Conservation (phyloP, 2,329 filamentous ascomycete species). For the Xylaria sp. region DNA sequence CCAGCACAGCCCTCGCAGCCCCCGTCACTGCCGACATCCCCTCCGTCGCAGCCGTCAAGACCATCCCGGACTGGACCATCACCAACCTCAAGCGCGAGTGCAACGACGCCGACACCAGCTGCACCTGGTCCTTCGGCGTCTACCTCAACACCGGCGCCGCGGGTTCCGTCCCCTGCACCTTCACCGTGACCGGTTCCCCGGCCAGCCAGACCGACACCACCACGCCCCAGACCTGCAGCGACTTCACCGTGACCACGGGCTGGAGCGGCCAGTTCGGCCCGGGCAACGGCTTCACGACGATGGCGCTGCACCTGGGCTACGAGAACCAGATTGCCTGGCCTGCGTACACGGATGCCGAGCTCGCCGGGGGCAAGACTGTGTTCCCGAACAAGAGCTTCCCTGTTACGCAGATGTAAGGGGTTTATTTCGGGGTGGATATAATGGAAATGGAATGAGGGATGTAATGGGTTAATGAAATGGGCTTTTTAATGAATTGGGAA, state of each 20-base stretch:
- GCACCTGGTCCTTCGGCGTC: slow-evolving; percentile 40
- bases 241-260: slow-evolving; percentile 47
- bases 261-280: slow-evolving; percentile 53
- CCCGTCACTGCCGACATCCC: slow-evolving; percentile 19
- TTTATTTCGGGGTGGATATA: not conserved
- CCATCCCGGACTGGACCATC: slow-evolving; percentile 37
- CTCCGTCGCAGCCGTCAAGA: not conserved
- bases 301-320: slow-evolving; percentile 43
- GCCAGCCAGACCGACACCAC: slow-evolving; percentile 37
- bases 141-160: slow-evolving; percentile 31
- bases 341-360: slow-evolving; percentile 48
- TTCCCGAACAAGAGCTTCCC: slow-evolving; percentile 39
- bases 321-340: slow-evolving; percentile 46
- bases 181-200: slow-evolving; percentile 33
- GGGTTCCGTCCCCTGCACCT: slow-evolving; percentile 34
- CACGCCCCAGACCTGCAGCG: slow-evolving; percentile 37
- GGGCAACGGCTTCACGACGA: slow-evolving; percentile 49
- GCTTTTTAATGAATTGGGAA: too few relatives aligned
- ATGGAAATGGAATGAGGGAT: not conserved
- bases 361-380: slow-evolving; percentile 41
- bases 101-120: slow-evolving; percentile 36
- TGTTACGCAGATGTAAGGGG: slow-evolving; percentile 18
- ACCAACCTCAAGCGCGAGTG: slow-evolving; percentile 36
- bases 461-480: too few relatives aligned
- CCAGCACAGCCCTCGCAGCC: slow-evolving; percentile 19